Evolutionary conservation across 1,284 basidiomycete species (phyloP).

Genomic region (Anthracocystis panici-leucophaei): DNA sequence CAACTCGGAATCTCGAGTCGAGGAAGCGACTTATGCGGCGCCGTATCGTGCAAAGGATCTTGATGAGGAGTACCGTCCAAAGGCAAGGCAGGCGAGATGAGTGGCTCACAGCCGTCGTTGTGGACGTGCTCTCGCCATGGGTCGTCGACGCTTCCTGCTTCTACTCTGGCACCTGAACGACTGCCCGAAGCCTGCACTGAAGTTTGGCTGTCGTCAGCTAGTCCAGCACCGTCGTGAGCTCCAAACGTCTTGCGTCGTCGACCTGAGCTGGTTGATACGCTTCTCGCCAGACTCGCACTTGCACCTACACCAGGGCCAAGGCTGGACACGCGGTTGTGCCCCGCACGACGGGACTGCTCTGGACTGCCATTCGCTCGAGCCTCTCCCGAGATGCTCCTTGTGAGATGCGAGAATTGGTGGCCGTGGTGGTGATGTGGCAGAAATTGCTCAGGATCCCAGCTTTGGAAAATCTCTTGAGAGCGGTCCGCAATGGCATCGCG

Average conservation of each 20-base stretch:
- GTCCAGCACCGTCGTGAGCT: conserved; percentile 17
- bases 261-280: conserved; percentile 25
- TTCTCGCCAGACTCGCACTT: conserved; percentile 13
- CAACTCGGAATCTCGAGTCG: conserved; percentile 46
- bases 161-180: conserved; percentile 12
- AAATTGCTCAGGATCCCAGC: conserved; percentile 60
- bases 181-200: conserved; percentile 3
- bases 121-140: conserved; percentile 58
- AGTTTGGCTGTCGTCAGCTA: conserved; percentile 1
- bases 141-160: conserved; percentile 49
- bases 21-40: conserved; percentile 31
- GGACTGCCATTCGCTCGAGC: conserved; percentile 12
- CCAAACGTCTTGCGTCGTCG: conserved; percentile 32
- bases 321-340: conserved; percentile 39
- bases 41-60: conserved; percentile 19
- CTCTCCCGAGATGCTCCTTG: conserved; percentile 29
- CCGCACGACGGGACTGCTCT: conserved; percentile 4
- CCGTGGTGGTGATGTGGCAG: conserved; percentile 54
- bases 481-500: conserved; percentile 69
- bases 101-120: conserved; percentile 51
- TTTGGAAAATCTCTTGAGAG: conserved; percentile 58
- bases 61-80: conserved; percentile 12
- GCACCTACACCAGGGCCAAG: conserved; percentile 21
- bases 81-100: conserved; percentile 42
- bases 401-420: conserved; percentile 6